A percentile compares a stretch with the other conserved stretches of the same genome.
phyloP scores from a whole-genome alignment of 2,329 filamentous ascomycete genomes.

The Diaporthe capsici region DNA sequence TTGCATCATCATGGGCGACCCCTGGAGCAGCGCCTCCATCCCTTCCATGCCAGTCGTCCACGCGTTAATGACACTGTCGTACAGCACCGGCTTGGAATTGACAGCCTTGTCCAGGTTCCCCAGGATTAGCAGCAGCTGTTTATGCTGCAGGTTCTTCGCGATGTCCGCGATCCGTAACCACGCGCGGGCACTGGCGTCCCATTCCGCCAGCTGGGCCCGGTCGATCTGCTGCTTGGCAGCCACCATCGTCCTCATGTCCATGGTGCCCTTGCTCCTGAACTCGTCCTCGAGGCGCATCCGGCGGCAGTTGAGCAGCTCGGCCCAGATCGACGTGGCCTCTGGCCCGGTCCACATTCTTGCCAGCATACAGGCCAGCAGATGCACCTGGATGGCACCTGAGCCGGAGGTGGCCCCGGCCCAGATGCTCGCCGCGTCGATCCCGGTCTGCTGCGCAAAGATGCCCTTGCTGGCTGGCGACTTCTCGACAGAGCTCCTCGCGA shows the following conservation, averaged over 20 bases:
- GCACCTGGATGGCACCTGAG: conserved; percentile 46
- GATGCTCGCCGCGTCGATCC: conserved; percentile 47
- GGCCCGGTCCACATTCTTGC: conserved; percentile 46
- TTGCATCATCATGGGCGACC: conserved; percentile 25
- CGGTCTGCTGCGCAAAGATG: conserved; percentile 47
- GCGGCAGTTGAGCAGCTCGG: conserved; percentile 46
- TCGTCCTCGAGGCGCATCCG: conserved; percentile 11
- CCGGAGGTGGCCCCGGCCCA: conserved; percentile 46
- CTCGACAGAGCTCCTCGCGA: conserved; percentile 41
- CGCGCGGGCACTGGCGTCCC: conserved; percentile 51
- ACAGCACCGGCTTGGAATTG: conserved; percentile 2
- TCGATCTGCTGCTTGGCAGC: neutral
- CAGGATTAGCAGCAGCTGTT: conserved; percentile 46
- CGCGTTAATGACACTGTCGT: conserved; percentile 25
- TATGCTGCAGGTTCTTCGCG: conserved; percentile 45
- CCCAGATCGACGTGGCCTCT: conserved; percentile 51
- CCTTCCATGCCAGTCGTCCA: conserved; percentile 31
- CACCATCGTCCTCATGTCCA: conserved; percentile 9
- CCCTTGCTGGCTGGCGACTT: conserved; percentile 35
- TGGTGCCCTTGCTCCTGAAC: neutral
- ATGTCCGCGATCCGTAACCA: conserved; percentile 51
- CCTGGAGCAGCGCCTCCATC: conserved; percentile 30
- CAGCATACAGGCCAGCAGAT: conserved; percentile 53
- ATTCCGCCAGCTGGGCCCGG: conserved; percentile 46
- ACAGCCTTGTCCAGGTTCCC: conserved; percentile 39